Base-by-base conservation (phyloP, 192 early-diverging fungal species). In the Coemansia sp. region DNA sequence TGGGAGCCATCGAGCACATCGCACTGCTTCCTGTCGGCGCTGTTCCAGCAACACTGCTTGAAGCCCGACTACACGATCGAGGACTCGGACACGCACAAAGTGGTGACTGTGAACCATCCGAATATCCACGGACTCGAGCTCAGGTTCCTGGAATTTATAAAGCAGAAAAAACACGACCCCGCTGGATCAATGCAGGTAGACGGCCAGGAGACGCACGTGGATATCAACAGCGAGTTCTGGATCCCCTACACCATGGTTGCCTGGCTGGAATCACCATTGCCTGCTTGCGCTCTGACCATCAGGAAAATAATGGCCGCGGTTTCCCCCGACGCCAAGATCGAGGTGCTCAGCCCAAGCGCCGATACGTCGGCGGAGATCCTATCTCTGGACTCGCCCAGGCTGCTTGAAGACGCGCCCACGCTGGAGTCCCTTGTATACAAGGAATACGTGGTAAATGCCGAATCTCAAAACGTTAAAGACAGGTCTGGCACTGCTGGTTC, bases 391-490 rank as follows among this genome's bases (percentile, higher is more conserved):
- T 67, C 72, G 20, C 77, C 77, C 13, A 55, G 77, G 14, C 60
- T 80, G 22, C 60, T 80, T 1, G 77, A 80, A 34, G 69, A 80
- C 23, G 77, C 77, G 29, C 72, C 77, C 16, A 80, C 77, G 1
- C 61, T 80, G 3, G 77, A 80, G 29, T 39, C 34, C 19, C 61
- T 74, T 1, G 20, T 80, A 0, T 61, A 32, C 23, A n/a, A 24
- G 13, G 23, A 60, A 34, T 29, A 20, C 48, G 29, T 14, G 1
- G n/a, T n/a, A n/a, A n/a, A n/a, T n/a, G n/a, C n/a, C n/a, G n/a
- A n/a, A n/a, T n/a, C n/a, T n/a, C n/a, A n/a, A n/a, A n/a, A n/a
- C n/a, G 1, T 16, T 29, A 8, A 42, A 42, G 39, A 42, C 14
- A 16, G 14, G 2, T 14, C 5, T 42, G 39, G 5, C 14, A 16